Percentiles rank a stretch among this genome's conserved stretches.
Evolutionary conservation across 2,329 filamentous ascomycete species (phyloP).

Genomic region (Colletotrichum lindemuthianum): DNA sequence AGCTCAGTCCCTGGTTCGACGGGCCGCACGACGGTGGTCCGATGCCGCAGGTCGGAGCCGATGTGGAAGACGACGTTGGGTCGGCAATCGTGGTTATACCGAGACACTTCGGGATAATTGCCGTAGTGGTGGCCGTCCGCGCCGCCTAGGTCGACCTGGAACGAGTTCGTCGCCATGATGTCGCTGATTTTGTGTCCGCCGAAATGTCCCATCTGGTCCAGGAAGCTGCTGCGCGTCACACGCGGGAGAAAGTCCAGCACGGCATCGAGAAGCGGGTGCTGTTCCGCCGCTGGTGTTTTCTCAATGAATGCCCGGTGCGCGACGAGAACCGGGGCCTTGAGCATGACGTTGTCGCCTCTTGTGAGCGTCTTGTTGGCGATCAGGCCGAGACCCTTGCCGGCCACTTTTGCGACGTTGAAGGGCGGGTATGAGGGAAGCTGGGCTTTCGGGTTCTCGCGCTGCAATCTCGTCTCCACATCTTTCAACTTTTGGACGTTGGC

Average conservation of each 20-base stretch:
- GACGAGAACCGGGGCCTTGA: constrained; percentile 32
- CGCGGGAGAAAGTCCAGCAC: constrained; percentile 20
- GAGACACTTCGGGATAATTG: constrained; percentile 40
- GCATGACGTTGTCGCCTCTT: constrained; percentile 36
- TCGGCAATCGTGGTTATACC: constrained; percentile 58
- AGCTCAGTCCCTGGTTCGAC: constrained; percentile 55
- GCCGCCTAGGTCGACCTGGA: constrained; percentile 37
- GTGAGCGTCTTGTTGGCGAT: constrained; percentile 40
- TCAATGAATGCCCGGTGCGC: constrained; percentile 36
- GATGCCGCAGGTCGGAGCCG: constrained; percentile 48
- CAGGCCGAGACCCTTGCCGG: constrained; percentile 40
- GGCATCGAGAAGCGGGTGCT: constrained; percentile 20
- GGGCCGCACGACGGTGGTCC: constrained; percentile 49
- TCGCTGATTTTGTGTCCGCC: constrained; percentile 34
- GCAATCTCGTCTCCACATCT: not conserved
- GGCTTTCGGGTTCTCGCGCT: not conserved
- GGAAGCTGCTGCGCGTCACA: constrained; percentile 20
- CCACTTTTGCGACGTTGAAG: constrained; percentile 39
- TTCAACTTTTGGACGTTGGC: constrained; percentile 31
- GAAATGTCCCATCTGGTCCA: constrained; percentile 34
- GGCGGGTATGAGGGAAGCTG: constrained; percentile 12
- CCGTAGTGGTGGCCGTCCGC: constrained; percentile 34
- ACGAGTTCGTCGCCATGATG: constrained; percentile 36
- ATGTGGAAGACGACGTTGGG: constrained; percentile 56
- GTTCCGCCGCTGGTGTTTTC: constrained; percentile 14